phyloP scores from a whole-genome alignment of 352 stramenopile genomes.

The Globisporangium middletonii region DNA sequence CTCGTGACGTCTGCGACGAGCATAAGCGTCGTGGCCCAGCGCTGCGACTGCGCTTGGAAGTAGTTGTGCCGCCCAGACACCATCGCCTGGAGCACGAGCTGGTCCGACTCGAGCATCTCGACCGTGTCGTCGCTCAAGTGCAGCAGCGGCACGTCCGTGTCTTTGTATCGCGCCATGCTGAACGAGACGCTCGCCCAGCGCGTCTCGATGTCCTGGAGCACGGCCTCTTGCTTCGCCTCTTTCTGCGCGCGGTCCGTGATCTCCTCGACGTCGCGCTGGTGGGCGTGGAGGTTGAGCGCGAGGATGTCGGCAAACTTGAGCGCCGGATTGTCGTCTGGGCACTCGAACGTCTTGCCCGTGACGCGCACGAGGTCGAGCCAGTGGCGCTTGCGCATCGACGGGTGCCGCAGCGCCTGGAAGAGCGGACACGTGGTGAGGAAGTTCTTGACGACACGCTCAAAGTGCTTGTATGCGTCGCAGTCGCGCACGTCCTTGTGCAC shows the following conservation, averaged over 20 bases:
- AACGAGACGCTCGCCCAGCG: slow-evolving; percentile 72
- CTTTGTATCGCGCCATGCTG: slow-evolving; percentile 85
- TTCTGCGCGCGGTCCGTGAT: slow-evolving; percentile 89
- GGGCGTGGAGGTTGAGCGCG: slow-evolving; percentile 72
- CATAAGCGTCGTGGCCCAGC: slow-evolving; percentile 47
- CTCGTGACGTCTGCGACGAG: slow-evolving; percentile 83
- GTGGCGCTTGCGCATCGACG: slow-evolving; percentile 66
- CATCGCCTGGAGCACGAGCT: slow-evolving; percentile 93
- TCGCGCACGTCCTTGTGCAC: slow-evolving; percentile 87
- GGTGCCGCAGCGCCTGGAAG: slow-evolving; percentile 72
- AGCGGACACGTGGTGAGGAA: slow-evolving; percentile 75
- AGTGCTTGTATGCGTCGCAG: slow-evolving; percentile 89
- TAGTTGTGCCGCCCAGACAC: slow-evolving; percentile 66
- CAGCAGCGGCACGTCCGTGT: slow-evolving; percentile 78
- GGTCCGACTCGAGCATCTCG: slow-evolving; percentile 93
- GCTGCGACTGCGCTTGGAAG: slow-evolving; percentile 52
- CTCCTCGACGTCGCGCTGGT: slow-evolving; percentile 84
- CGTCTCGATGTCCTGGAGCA: slow-evolving; percentile 72
- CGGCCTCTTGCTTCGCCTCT: slow-evolving; percentile 87
- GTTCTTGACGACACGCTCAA: slow-evolving; percentile 67
- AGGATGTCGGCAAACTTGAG: slow-evolving; percentile 82
- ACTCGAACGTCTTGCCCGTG: slow-evolving; percentile 52
- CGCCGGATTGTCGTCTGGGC: slow-evolving; percentile 54
- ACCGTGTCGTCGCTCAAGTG: slow-evolving; percentile 91
- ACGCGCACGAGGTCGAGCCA: slow-evolving; percentile 65